phyloP scores from a whole-genome alignment of 73 alveolate genomes.

The Tetrahymena elliotti region DNA sequence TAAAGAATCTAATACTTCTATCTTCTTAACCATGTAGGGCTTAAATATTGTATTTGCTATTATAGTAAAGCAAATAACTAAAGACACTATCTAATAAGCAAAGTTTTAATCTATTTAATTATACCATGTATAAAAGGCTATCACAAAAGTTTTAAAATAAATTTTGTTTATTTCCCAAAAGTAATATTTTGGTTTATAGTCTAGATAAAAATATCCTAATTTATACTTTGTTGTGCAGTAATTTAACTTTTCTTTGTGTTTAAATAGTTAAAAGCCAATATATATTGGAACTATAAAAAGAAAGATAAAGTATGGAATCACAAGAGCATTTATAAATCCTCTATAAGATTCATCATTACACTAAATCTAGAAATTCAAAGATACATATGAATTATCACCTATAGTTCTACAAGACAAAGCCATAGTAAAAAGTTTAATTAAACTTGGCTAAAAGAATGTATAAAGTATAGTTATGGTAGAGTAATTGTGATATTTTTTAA shows the following conservation, averaged over 20 bases:
- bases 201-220: not conserved
- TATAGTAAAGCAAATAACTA: not conserved
- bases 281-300: not conserved
- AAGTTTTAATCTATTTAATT: not conserved
- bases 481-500: not conserved
- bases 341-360: not conserved
- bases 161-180: not conserved
- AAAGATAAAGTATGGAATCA: not conserved
- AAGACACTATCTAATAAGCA: not conserved
- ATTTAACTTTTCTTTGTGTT: not conserved
- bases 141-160: not conserved
- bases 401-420: not conserved
- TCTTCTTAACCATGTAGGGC: not conserved
- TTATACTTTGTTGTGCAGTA: not conserved
- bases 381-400: not conserved
- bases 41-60: not conserved
- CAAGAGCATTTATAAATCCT: not conserved
- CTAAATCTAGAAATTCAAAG: not conserved
- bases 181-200: not conserved
- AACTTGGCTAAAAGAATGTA: not conserved
- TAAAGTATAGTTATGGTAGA: not conserved
- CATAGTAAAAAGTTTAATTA: not conserved
- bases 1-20: not conserved
- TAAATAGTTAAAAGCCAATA: not conserved
- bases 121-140: not conserved